A percentile compares a stretch with the other conserved stretches of the same genome.
These are phyloP conservation scores for Excoecaria agallocha DNA, from an alignment of 345 rosid genomes.

Conservation along the genomic window DNA sequence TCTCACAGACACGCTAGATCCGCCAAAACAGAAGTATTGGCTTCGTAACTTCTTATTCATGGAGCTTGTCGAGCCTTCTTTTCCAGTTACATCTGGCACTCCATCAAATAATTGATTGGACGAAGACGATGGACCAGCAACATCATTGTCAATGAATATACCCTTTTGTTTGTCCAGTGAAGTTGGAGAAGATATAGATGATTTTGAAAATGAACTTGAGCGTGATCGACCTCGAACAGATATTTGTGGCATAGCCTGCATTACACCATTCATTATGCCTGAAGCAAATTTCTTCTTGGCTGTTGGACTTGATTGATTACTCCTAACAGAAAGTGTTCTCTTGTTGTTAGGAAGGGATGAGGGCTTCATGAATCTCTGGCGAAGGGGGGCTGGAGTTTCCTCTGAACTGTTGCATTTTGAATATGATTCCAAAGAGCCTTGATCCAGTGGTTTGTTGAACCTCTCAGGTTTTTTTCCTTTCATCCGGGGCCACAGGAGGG, in stretches of 20 bases:
- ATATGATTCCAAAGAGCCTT: constrained; percentile 27
- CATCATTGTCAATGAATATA: constrained; percentile 38
- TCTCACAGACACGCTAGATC: constrained; percentile 47
- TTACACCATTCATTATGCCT: constrained; percentile 50
- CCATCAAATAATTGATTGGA: constrained; percentile 28
- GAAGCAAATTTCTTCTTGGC: constrained; percentile 72
- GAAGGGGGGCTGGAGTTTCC: constrained; percentile 55
- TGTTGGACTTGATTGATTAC: constrained; percentile 71
- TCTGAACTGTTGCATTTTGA: constrained; percentile 33
- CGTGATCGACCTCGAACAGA: constrained; percentile 50
- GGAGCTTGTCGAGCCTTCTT: constrained; percentile 32
- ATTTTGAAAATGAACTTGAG: constrained; percentile 73
- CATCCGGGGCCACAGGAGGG: constrained; percentile 58
- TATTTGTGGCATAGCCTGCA: constrained; percentile 49
- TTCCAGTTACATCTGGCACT: constrained; percentile 30
- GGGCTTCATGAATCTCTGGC: constrained; percentile 63
- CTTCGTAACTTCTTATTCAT: constrained; percentile 43
- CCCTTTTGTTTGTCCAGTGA: constrained; percentile 68
- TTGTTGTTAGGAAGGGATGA: constrained; percentile 52
- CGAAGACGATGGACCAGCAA: constrained; percentile 56
- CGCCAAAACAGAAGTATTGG: constrained; percentile 72
- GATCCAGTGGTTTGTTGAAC: constrained; percentile 15
- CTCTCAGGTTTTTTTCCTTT: constrained; percentile 41
- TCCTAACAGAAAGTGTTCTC: constrained; percentile 71
- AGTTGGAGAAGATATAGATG: constrained; percentile 55